Percentiles rank a stretch among this genome's conserved stretches.
These are phyloP conservation scores for Neurospora sp. DNA, from an alignment of 495 filamentous ascomycete species.

Conservation along the genomic window DNA sequence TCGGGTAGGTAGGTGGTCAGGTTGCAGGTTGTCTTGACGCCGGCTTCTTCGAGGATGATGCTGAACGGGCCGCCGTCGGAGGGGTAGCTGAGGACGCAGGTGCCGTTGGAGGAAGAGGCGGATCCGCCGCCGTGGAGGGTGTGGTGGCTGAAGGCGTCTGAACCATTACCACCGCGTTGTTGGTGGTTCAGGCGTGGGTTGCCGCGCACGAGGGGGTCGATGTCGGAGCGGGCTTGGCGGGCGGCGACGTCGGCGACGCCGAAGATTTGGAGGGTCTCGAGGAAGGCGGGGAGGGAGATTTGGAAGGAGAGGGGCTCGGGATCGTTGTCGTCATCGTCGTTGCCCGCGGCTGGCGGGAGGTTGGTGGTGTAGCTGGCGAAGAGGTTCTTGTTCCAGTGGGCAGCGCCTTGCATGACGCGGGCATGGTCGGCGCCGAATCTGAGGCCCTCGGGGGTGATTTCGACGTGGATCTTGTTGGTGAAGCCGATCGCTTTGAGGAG, in stretches of 20 bases:
- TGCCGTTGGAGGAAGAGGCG: conserved; percentile 28
- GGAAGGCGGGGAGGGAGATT: conserved; percentile 73
- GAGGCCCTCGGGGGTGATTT: conserved; percentile 71
- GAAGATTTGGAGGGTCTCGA: conserved; percentile 94
- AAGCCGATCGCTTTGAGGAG: conserved; percentile 84
- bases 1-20: conserved; percentile 81
- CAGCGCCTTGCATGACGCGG: conserved; percentile 77
- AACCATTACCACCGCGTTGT: not conserved
- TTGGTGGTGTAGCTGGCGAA: conserved; percentile 71
- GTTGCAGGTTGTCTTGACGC: conserved; percentile 85
- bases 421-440: conserved; percentile 79
- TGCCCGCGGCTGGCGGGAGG: conserved; percentile 11
- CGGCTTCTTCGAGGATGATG: conserved; percentile 71
- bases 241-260: conserved; percentile 58
- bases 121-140: conserved; percentile 54
- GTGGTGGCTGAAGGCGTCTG: conserved; percentile 64
- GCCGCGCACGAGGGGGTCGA: conserved; percentile 37
- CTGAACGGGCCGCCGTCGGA: conserved; percentile 63
- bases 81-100: conserved; percentile 72
- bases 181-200: conserved; percentile 29
- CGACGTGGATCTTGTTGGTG: conserved; percentile 68
- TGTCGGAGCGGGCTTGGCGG: conserved; percentile 39
- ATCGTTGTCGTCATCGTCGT: conserved; percentile 21
- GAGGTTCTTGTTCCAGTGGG: conserved; percentile 62
- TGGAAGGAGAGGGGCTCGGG: conserved; percentile 50